Conservation (phyloP, 495 filamentous ascomycete species). For the Neurospora hispaniola region DNA sequence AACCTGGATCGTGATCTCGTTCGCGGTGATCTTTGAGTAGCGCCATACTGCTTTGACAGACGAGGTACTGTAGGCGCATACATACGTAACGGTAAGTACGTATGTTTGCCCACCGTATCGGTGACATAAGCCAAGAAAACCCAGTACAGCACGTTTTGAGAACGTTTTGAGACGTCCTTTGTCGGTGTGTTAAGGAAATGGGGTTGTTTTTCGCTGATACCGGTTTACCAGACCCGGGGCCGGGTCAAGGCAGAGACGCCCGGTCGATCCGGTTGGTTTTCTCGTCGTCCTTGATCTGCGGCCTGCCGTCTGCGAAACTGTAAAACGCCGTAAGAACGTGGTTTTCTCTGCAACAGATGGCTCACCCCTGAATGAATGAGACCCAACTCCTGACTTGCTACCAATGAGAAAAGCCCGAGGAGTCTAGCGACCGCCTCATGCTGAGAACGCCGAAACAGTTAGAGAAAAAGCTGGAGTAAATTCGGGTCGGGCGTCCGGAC, state of each 20-base stretch:
- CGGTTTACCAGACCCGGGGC: not conserved
- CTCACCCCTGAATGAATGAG: not conserved
- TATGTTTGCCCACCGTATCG: not conserved
- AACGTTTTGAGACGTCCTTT: not conserved
- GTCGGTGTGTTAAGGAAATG: not conserved
- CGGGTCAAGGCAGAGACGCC: not conserved
- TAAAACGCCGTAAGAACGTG: not conserved
- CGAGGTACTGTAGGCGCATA: not conserved
- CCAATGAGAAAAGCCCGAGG: not conserved
- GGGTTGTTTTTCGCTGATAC: not conserved
- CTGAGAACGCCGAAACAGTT: not conserved
- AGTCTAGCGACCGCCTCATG: not conserved
- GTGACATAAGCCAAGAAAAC: not conserved
- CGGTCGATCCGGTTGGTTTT: not conserved
- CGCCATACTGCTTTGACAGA: not conserved
- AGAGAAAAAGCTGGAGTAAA: not conserved
- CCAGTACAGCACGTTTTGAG: not conserved
- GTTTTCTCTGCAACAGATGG: not conserved
- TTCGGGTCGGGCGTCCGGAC: not conserved
- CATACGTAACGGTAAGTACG: not conserved
- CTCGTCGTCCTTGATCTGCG: not conserved
- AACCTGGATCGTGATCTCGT: not conserved
- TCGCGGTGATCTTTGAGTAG: not conserved
- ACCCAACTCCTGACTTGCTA: not conserved
- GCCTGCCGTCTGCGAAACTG: not conserved